Evolutionary conservation across 1,284 basidiomycete genomes (phyloP), one percentile per base, ranked within the genome.

Genomic region (Tetrapyrgos nigripes): DNA sequence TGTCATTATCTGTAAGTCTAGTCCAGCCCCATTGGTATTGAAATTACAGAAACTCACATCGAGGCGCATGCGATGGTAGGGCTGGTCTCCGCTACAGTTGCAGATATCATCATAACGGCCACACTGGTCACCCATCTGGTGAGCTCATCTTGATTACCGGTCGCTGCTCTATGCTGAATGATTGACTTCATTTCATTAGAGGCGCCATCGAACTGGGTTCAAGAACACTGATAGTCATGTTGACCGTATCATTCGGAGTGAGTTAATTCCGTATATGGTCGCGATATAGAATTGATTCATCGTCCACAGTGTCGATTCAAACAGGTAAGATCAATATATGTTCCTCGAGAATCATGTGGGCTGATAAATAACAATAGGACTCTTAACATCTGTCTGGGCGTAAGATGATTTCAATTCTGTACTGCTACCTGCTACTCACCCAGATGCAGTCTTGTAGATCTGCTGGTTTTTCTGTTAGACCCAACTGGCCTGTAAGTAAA

Each of bases 211-310:
- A 29, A 57, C 55, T 9, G 55, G 55, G 3, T 52, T 51, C 19
- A 44, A 33, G n/a, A 29, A 27, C 14, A 52, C 55, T 28, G 49
- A 57, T 35, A 28, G 19, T 6, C 49, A 52, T 11, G 31, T 52
- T 23, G 49, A 57, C 55, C 55, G 55, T 19, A 57, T 57, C 27
- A 57, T 57, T 28, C 49, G 55, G 29, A 14, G 55, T 52, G 26
- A n/a, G 49, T 33, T 26, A 29, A n/a, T n/a, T 35, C 33, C 8
- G 5, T 23, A 48, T 9, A 13, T 21, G 13, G 24, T 46, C 24
- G 9, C n/a, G 29, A 37, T 23, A 24, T 29, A 27, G 23, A 19
- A 14, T 17, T 4, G 11, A 50, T 9, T 8, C 13, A 27, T 19
- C 28, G 3, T 26, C n/a, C n/a, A 5, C 13, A 57, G 55, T 52